These are phyloP conservation scores for Toxoplasma gondii DNA, from an alignment of 169 alveolate species.

Conservation along the genomic window DNA sequence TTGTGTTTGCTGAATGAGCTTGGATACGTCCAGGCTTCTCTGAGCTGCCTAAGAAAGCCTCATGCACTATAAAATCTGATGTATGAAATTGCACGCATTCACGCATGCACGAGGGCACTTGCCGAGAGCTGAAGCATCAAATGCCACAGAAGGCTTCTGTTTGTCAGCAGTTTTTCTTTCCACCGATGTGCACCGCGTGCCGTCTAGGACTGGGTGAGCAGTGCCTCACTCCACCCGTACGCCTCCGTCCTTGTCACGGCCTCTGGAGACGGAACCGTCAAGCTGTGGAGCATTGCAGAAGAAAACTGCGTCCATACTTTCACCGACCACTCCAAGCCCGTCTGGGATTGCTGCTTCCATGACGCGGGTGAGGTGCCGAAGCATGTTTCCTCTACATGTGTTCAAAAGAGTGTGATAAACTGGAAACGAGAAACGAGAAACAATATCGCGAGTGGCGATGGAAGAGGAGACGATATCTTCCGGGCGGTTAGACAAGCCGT, in stretches of 20 bases:
- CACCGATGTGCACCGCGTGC: too few species aligned
- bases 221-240: constrained; percentile 89
- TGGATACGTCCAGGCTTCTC: too few species aligned
- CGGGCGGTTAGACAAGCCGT: not conserved
- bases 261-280: constrained; percentile 92
- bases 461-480: not conserved
- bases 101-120: too few species aligned
- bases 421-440: not conserved
- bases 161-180: not conserved
- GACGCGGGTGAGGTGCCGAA: not conserved
- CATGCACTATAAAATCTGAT: too few species aligned
- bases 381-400: not conserved
- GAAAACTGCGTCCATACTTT: constrained; percentile 89
- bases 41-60: too few species aligned
- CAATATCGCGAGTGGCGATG: not conserved
- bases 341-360: constrained; percentile 79
- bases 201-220: constrained; percentile 91
- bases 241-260: constrained; percentile 86
- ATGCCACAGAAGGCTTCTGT: not conserved
- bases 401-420: not conserved
- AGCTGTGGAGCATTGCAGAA: constrained; percentile 93
- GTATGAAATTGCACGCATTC: too few species aligned
- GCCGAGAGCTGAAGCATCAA: too few species aligned
- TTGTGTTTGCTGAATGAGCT: too few species aligned
- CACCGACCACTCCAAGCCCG: constrained; percentile 91